Base-by-base conservation (phyloP, 495 filamentous ascomycete species). In the Cudoniella acicularis region DNA sequence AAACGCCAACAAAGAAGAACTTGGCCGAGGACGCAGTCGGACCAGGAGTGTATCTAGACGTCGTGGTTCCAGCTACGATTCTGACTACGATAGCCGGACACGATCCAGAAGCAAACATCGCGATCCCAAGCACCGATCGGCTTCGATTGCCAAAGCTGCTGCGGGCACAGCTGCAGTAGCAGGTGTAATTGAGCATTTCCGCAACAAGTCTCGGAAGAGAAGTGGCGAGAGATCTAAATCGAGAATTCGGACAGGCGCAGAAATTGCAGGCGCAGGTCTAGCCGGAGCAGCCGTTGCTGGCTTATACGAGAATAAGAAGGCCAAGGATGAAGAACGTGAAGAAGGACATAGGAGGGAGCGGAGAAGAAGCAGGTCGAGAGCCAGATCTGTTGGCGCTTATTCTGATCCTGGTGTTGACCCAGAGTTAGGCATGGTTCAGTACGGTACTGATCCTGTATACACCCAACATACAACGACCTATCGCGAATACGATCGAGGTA, bases 281-380 rank as follows among this genome's bases (percentile, higher is more conserved):
- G 88, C 87, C 10, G 89, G 84, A 42, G 92, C 91, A 16, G 90
- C 86, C 10, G 85, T 87, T 51, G 87, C 88, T 64, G 90, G 89
- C 42, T 67, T 96, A 13, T 96, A 92, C 68, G 90, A 96, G 73
- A 87, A 79, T 60, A 79, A 83, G 24, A 87, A 90, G 70, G 83
- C 81, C 20, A 84, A 81, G 61, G 83, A 88, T 59, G 80, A 80
- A 52, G 77, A 77, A 73, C 72, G 77, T 65, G 70, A 62, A 0
- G 59, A 65, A 40, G 65, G 63, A 49, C 27, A 21, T 1, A 63
- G 49, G 50, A 71, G 78, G 57, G 57, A 64, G 30, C 26, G 45
- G 16, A 60, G 52, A 30, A 76, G 75, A 65, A 85, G 83, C 70
- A 77, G 81, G 64, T 77, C 78, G 52, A 77, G 78, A 30, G 76